Base-by-base conservation (phyloP, 2,329 filamentous ascomycete genomes). In the Penicillium sp. region DNA sequence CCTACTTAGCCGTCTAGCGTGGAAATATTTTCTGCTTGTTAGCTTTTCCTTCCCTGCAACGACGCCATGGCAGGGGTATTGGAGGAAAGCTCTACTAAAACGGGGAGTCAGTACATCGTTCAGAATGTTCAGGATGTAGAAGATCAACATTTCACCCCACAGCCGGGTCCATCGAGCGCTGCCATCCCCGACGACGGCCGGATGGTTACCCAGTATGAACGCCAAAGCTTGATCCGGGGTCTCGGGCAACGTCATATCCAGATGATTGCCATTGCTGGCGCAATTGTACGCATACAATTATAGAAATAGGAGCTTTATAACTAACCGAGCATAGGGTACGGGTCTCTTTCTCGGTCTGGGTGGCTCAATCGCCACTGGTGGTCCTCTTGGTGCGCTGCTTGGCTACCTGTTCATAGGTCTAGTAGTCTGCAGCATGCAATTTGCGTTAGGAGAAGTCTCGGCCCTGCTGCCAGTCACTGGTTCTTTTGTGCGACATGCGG, bases 291-390 rank as follows among this genome's bases (percentile, higher is more conserved):
- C 50, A 12, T 6, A 33, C 19, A 4, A 26, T 28, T 17, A 24
- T 17, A 1, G 1, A 22, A 1, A 39, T 1, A 4, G 6, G 3
- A 12, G 15, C 17, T 29, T n/a, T 19, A 12, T 12, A 2, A 37
- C 46, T 50, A n/a, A 50, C 32, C 13, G 13, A 2, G 12, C 15
- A 29, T 51, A 60, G 58, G 70, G 72, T 43, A 77, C 75, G 1
- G 75, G 75, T 51, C 66, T 78, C 1, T 79, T 79, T 57, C 67
- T 79, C 17, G 75, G 76, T 39, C 70, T 77, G 2, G 76, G 76
- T 35, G 66, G 69, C 49, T 73, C 75, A 0, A 75, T 80, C 45
- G 70, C 72, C 26, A 72, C 69, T 1, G 76, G 69, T 29, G 76
- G 76, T 9, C 76, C 76, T 3, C 62, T 78, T 0, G 75, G 75